These are phyloP conservation scores for Parsonsia alboflavescens DNA, from an alignment of 257 asterid species.

Conservation along the genomic window DNA sequence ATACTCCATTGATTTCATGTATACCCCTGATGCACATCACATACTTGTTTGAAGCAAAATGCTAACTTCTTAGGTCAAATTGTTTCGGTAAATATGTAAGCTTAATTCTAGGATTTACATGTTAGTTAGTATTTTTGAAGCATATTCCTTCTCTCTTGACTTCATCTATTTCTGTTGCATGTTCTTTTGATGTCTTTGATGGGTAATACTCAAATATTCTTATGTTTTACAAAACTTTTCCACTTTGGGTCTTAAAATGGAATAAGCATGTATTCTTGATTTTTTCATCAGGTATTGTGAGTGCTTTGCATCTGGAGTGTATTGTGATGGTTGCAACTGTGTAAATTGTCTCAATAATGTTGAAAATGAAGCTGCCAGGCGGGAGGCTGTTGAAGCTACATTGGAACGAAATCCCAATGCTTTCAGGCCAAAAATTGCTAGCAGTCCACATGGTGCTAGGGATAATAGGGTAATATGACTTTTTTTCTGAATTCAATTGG, in stretches of 20 bases:
- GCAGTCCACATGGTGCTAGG: conserved; percentile 86
- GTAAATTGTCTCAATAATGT: conserved; percentile 80
- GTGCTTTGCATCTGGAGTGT: conserved; percentile 92
- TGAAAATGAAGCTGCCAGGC: conserved; percentile 77
- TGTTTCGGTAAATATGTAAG: not conserved
- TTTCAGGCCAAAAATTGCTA: conserved; percentile 89
- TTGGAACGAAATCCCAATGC: conserved; percentile 94
- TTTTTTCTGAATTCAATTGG: conserved; percentile 11
- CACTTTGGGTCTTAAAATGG: conserved; percentile 2
- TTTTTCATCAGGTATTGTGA: conserved; percentile 78
- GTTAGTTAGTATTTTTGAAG: not conserved
- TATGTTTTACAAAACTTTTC: not conserved
- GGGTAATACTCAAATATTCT: not conserved
- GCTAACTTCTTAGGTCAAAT: not conserved
- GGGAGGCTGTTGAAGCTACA: conserved; percentile 89
- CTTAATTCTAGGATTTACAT: not conserved
- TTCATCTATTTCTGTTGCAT: not conserved
- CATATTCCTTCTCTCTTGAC: not conserved
- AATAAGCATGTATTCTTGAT: conserved; percentile 11
- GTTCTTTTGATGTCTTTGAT: not conserved
- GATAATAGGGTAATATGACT: conserved; percentile 57
- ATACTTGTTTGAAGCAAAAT: not conserved
- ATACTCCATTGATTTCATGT: not conserved
- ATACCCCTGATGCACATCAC: not conserved
- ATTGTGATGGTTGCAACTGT: conserved; percentile 94